Evolutionary conservation across 1,139 yeast genomes (phyloP), one percentile per base, ranked within the genome.

Genomic region (Suhomyces kunorum): DNA sequence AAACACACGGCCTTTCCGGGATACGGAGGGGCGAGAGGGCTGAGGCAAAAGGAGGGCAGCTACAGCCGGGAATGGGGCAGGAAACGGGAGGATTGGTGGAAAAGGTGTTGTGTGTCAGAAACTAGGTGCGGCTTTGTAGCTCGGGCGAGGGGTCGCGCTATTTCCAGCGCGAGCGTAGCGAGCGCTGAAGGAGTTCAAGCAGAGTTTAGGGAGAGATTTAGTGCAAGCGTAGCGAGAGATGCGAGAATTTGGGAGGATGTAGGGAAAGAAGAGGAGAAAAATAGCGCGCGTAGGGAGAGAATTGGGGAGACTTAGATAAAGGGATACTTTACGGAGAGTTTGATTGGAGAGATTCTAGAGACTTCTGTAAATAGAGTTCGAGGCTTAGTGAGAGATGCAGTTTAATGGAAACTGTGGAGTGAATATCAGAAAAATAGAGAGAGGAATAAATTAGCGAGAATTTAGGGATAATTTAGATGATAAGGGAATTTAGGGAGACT

Each of bases 91-190:
- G 32, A 19, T 20, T 19, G 23, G 14, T 29, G 18, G 19, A n/a
- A 16, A 14, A 5, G 20, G 15, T 12, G 13, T 23, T 16, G 13
- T 17, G 30, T 12, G 14, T 11, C 9, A 2, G n/a, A 12, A 19
- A 13, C 7, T 28, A 18, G 20, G 24, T 28, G 23, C 32, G 32
- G 32, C 19, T 29, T 29, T 19, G n/a, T 18, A 29, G 25, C 32
- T 29, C 18, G 24, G 32, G 32, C 32, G 32, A 29, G n/a, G 20
- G n/a, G 31, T n/a, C 20, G 15, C 28, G 15, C 8, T 16, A 19
- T 13, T 8, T 15, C 17, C 19, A 24, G 27, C n/a, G 27, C 6
- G 27, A 24, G 27, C 13, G 9, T 24, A 24, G 13, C 9, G 27
- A 24, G 27, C 8, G 6, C 14, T 15, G 8, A 15, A 15, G 15